Conservation (phyloP, 192 early-diverging fungal species). For the Thoreauomyces humboldtii region DNA sequence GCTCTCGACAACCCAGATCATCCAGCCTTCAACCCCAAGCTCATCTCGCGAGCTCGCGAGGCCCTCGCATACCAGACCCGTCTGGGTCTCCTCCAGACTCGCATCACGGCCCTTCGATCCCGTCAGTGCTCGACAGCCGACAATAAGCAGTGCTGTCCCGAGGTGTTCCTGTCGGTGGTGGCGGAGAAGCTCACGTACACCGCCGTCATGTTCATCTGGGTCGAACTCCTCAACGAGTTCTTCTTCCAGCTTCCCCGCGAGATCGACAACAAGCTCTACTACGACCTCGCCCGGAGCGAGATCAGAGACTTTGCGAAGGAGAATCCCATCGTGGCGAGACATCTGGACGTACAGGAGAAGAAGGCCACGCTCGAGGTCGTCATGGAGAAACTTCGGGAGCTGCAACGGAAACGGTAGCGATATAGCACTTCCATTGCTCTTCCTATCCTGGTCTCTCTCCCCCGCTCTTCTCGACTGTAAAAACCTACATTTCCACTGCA, state of each 20-base stretch:
- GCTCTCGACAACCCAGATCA: not conserved
- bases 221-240: conserved; percentile 96
- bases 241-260: conserved; percentile 97
- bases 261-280: conserved; percentile 88
- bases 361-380: conserved; percentile 52
- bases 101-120: conserved; percentile 76
- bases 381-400: conserved; percentile 16
- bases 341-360: conserved; percentile 83
- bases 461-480: no score
- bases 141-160: conserved; percentile 91
- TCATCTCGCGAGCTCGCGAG: conserved; percentile 77
- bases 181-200: conserved; percentile 93
- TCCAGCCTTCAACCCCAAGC: conserved; percentile 62
- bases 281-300: conserved; percentile 75
- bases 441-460: no score
- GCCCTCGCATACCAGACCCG: conserved; percentile 77
- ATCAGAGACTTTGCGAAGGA: conserved; percentile 86
- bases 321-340: conserved; percentile 79
- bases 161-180: conserved; percentile 87
- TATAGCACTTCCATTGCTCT: no score
- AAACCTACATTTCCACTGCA: no score
- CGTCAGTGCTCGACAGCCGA: conserved; percentile 76
- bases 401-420: conserved; percentile 4
- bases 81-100: conserved; percentile 71
- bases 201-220: conserved; percentile 96